These are phyloP conservation scores for Zymoseptoria tritici DNA, from an alignment of 2,329 filamentous ascomycete species.

Conservation along the genomic window DNA sequence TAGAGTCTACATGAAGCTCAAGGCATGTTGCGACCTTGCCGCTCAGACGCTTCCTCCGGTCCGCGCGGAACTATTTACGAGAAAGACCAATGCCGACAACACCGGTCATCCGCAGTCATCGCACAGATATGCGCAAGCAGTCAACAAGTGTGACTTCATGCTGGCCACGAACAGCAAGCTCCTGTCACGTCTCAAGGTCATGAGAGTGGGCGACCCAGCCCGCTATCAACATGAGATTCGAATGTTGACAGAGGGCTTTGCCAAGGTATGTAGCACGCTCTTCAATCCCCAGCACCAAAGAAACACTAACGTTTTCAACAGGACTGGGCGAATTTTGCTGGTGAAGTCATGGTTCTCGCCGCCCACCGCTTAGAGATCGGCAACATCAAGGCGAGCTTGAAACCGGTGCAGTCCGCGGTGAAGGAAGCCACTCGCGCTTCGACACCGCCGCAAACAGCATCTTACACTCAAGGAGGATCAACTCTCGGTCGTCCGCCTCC, in stretches of 20 bases:
- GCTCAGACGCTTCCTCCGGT: conserved; percentile 64
- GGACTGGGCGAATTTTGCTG: conserved; percentile 61
- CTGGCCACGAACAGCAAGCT: conserved; percentile 68
- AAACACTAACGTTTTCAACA: conserved; percentile 32
- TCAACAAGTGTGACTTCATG: conserved; percentile 62
- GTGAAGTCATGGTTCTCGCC: conserved; percentile 47
- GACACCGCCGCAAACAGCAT: conserved; percentile 53
- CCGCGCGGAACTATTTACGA: conserved; percentile 57
- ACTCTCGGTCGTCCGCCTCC: conserved; percentile 26
- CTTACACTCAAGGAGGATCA: conserved; percentile 50
- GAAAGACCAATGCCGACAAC: conserved; percentile 56
- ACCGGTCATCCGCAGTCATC: conserved; percentile 29
- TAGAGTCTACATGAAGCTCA: conserved; percentile 68
- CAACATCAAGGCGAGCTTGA: conserved; percentile 66
- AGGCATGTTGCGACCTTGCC: conserved; percentile 65
- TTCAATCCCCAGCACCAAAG: background rate
- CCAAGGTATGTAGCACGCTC: conserved; percentile 39
- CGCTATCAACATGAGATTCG: conserved; percentile 58
- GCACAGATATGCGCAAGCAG: conserved; percentile 61
- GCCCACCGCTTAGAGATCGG: conserved; percentile 36
- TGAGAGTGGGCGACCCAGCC: conserved; percentile 79
- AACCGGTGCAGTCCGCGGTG: conserved; percentile 73
- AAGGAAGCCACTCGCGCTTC: conserved; percentile 74
- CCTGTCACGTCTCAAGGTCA: conserved; percentile 62
- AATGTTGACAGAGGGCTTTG: conserved; percentile 67